Conservation (phyloP, 73 alveolate genomes). For the Stentor roeselii region DNA sequence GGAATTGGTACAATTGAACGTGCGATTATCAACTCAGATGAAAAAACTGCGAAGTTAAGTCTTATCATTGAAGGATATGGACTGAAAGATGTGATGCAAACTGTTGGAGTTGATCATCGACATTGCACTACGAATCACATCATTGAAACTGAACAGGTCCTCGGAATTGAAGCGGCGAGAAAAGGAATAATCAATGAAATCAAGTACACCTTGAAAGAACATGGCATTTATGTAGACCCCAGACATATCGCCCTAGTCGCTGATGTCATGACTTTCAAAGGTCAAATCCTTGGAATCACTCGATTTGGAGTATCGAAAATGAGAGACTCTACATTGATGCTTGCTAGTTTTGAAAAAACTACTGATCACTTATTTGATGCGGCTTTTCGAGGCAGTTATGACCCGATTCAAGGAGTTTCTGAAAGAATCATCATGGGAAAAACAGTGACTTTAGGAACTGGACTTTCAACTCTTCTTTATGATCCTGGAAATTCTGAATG, state of each 20-base stretch:
- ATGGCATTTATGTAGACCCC: constrained; percentile 71
- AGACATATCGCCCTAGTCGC: constrained; percentile 92
- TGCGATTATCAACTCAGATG: constrained; percentile 60
- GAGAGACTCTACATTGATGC: constrained; percentile 88
- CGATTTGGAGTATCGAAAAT: constrained; percentile 95
- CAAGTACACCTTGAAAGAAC: constrained; percentile 55
- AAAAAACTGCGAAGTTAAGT: constrained; percentile 39
- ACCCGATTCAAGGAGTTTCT: constrained; percentile 71
- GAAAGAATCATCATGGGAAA: constrained; percentile 97
- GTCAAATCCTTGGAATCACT: constrained; percentile 86
- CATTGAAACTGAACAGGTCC: constrained; percentile 73
- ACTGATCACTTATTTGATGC: constrained; percentile 93
- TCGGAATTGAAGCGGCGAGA: constrained; percentile 98
- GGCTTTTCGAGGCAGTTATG: constrained; percentile 73
- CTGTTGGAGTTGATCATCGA: constrained; percentile 81
- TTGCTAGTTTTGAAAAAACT: constrained; percentile 96
- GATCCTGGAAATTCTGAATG: constrained; percentile 48
- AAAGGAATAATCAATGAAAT: constrained; percentile 75
- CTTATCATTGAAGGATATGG: constrained; percentile 89
- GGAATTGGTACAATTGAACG: constrained; percentile 30
- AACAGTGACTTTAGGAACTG: constrained; percentile 88
- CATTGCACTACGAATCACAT: constrained; percentile 81
- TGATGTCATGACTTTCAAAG: constrained; percentile 94
- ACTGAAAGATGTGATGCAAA: constrained; percentile 81
- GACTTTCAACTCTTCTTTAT: constrained; percentile 77